Base-by-base conservation (phyloP, 441 rosid genomes). In the Heliophila coronopifolia region DNA sequence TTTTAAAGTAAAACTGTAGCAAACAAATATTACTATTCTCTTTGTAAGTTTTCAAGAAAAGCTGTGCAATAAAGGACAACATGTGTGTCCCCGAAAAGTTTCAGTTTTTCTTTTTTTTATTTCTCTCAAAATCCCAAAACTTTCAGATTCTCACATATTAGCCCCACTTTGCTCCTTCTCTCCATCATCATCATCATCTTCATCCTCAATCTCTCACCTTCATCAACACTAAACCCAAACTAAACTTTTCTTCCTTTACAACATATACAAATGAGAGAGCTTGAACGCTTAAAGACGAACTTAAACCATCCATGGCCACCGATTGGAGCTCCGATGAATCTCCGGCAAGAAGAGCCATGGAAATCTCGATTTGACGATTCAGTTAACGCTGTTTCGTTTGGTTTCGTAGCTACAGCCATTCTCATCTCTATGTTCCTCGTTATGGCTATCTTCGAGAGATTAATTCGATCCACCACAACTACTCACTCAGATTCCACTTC, bases 371-470 rank as follows among this genome's bases (percentile, higher is more conserved):
- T 47, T 7, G 88, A 78, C 45, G 74, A 81, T 70, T 78, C 93
- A 0, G 84, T 79, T 18, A 81, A 79, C 52, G 93, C 95, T 1
- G 97, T 89, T 32, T 89, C 95, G 11, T 86, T 89, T 62, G 95
- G 97, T 30, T 89, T 81, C 41, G 89, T 84, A 31, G 96, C 96
- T 43, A 83, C 97, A 13, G 97, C 95, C 56, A 75, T 85, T 65
- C 84, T 89, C 73, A 86, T 89, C 73, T 83, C 83, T 24, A 77
- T 89, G 95, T 89, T 89, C 80, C 67, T 89, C 54, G 77, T 78
- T 55, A 86, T 86, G 88, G 97, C 94, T 18, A 77, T 89, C 52
- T 78, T 85, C 24, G 97, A 89, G 66, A 74, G 80, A 22, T 73
- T 89, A 47, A 81, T 89, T 50, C 68, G 97, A 63, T 76, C 93